These are phyloP conservation scores for Mesotaenium endlicherianum DNA, from an alignment of 139 green algal genomes.

Conservation along the genomic window DNA sequence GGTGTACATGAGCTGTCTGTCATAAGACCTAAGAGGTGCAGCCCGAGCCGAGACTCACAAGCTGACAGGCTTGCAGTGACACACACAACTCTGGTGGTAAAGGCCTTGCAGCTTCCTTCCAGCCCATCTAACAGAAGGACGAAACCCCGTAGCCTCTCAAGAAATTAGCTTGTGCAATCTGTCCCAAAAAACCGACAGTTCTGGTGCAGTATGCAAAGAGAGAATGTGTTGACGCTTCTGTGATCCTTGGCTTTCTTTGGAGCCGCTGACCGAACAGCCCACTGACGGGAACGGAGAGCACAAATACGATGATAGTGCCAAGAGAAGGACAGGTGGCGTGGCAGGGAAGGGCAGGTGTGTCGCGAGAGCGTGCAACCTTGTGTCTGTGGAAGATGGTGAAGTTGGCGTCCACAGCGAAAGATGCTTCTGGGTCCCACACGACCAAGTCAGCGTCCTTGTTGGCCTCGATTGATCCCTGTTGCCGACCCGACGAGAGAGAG, in stretches of 20 bases:
- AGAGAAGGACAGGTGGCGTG: background rate
- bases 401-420: conserved; percentile 8
- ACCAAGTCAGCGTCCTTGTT: conserved; percentile 87
- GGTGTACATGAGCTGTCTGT: too few species aligned
- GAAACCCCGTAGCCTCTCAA: too few species aligned
- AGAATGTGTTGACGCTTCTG: background rate
- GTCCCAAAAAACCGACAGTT: too few species aligned
- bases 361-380: background rate
- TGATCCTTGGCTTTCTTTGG: background rate
- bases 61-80: too few species aligned
- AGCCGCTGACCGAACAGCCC: background rate
- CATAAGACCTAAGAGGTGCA: too few species aligned
- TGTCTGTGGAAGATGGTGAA: conserved; percentile 22
- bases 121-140: too few species aligned
- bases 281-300: background rate
- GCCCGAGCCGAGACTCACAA: too few species aligned
- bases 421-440: conserved; percentile 75
- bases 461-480: conserved; percentile 69
- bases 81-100: too few species aligned
- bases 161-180: too few species aligned
- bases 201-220: too few species aligned
- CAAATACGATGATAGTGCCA: background rate
- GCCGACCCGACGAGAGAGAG: background rate
- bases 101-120: too few species aligned
- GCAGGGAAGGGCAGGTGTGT: background rate